These are phyloP conservation scores for Fusarium austroafricanum DNA, from an alignment of 2,329 filamentous ascomycete genomes.

Conservation along the genomic window DNA sequence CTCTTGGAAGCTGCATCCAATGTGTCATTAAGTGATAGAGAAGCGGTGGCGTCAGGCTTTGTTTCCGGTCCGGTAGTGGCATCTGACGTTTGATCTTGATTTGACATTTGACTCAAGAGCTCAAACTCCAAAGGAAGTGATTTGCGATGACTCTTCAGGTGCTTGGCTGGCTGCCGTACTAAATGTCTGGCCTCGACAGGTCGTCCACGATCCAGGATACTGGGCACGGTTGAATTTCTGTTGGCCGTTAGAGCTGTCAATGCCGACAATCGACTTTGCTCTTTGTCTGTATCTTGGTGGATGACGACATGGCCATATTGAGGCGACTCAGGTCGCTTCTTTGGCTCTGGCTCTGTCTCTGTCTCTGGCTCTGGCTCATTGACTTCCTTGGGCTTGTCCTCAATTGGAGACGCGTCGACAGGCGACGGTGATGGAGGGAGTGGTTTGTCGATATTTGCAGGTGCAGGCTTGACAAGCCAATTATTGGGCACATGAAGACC, in stretches of 20 bases:
- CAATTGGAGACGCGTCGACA: neutral
- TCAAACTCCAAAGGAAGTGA: slow-evolving; percentile 26
- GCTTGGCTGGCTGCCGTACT: slow-evolving; percentile 17
- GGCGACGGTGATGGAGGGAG: neutral
- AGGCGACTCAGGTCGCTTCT: neutral
- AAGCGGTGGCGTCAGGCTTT: slow-evolving; percentile 2
- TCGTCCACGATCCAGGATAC: slow-evolving; percentile 22
- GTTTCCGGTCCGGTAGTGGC: neutral
- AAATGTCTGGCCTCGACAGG: slow-evolving; percentile 23
- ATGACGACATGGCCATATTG: neutral
- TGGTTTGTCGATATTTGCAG: slow-evolving; percentile 3
- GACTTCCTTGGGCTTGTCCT: too few relatives aligned
- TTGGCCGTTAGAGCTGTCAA: neutral
- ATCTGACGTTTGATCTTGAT: slow-evolving; percentile 1
- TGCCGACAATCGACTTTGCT: slow-evolving; percentile 6
- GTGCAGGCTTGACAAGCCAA: slow-evolving; percentile 19
- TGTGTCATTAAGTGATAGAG: neutral
- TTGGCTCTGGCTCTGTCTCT: too few relatives aligned
- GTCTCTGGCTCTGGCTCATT: too few relatives aligned
- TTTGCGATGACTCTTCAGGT: slow-evolving; percentile 14
- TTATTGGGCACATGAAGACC: slow-evolving; percentile 16
- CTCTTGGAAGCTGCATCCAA: slow-evolving; percentile 4
- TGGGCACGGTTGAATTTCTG: neutral
- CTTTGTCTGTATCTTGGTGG: neutral
- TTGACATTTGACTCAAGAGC: slow-evolving; percentile 2